Evolutionary conservation across 352 stramenopile species (phyloP), one percentile per base, ranked within the genome.

Genomic region (Phytophthora fragariaefolia): DNA sequence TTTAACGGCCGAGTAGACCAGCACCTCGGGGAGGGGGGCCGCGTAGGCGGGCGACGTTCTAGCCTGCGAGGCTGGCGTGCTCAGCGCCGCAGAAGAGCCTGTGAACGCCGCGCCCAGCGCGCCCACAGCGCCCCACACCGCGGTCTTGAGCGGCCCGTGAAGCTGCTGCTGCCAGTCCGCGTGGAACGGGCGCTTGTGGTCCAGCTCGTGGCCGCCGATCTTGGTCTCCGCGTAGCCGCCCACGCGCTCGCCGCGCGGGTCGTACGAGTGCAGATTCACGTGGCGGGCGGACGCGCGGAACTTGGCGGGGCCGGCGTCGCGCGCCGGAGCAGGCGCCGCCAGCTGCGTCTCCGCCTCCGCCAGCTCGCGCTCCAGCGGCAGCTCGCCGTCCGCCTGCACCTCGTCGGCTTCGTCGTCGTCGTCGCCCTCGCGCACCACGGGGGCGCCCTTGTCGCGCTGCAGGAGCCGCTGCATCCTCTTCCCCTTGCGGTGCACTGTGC

Each of bases 1-100:
- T 64, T 94, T 94, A 50, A 88, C 80, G 1, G 77, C 70, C 18
- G 82, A 75, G 45, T 91, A 91, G 27, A 77, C 74, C 12, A 91
- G 68, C 42, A 76, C 69, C 24, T 83, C 66, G 6, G 71, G 77
- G 23, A 76, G 73, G 2, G 61, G 66, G 17, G 70, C 51, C 22
- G 74, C 69, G 49, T 77, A 91, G 0, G 80, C 72, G 20, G 50
- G 66, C 20, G 80, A 89, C 45, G 69, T 72, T 17, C 69, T 55
- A 6, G 69, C 63, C 54, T 78, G 71, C 6, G 68, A 53, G 20
- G 58, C 58, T 1, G 58, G 47, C 4, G 30, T 27, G 17, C 38
- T 62, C 13, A 64, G 20, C 3, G 26, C n/a, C 9, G 45, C 26
- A 7, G 62, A 46, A n/a, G 43, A 32, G 12, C 51, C 40, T 43